Percentiles rank a stretch among this genome's conserved stretches.
These are phyloP conservation scores for Aristolochia californica DNA, from an alignment of 164 flowering plant genomes.

Conservation along the genomic window DNA sequence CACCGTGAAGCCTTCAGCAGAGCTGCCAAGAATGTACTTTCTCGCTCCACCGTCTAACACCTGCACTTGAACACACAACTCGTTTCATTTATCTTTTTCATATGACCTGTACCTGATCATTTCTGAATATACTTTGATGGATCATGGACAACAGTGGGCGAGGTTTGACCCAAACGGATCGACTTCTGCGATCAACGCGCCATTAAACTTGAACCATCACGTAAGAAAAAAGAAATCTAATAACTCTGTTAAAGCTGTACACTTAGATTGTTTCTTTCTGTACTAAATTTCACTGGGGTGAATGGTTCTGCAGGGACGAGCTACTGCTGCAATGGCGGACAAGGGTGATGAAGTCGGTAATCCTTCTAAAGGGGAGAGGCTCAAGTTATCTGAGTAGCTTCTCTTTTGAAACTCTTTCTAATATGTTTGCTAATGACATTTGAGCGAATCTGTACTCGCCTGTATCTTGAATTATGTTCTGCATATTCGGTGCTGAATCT, in stretches of 20 bases:
- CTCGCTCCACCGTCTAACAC: too few relatives aligned
- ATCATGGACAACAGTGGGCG: constrained; percentile 5
- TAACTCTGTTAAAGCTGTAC: background rate
- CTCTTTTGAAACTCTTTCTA: too few relatives aligned
- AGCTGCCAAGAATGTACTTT: constrained; percentile 69
- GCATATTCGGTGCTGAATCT: too few relatives aligned
- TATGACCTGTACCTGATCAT: background rate
- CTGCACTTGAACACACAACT: background rate
- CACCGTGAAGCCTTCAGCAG: constrained; percentile 91
- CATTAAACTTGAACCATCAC: background rate
- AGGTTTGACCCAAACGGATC: constrained; percentile 6
- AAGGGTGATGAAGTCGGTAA: background rate
- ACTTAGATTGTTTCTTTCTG: background rate
- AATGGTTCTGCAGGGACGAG: constrained; percentile 3
- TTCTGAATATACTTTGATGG: background rate
- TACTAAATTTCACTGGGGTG: background rate
- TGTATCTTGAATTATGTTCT: too few relatives aligned
- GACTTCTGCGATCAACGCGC: background rate
- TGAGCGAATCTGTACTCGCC: too few relatives aligned
- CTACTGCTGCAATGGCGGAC: background rate
- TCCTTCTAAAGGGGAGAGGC: background rate
- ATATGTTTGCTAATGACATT: too few relatives aligned
- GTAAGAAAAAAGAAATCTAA: background rate
- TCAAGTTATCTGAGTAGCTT: too few relatives aligned
- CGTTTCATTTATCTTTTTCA: background rate